Percentiles rank a stretch among this genome's conserved stretches.
These are phyloP conservation scores for Anethum foeniculum DNA, from an alignment of 140 eudicot species.

Conservation along the genomic window DNA sequence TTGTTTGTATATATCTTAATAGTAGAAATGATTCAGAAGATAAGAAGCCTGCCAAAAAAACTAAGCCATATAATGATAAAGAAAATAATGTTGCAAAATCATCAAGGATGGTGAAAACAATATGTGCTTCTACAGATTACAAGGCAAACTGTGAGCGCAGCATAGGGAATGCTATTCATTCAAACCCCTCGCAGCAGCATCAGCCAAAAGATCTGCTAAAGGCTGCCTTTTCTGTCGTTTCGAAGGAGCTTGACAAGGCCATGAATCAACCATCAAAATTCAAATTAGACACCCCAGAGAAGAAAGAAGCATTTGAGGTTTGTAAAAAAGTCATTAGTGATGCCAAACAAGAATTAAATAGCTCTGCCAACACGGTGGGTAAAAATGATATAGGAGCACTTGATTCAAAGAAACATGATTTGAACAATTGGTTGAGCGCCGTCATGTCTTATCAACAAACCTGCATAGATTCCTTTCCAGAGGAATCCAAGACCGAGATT, in stretches of 20 bases:
- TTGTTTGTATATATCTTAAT: background rate
- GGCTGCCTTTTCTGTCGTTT: background rate
- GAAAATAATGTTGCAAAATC: background rate
- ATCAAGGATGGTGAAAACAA: background rate
- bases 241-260: background rate
- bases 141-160: conserved; percentile 9
- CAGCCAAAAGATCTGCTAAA: conserved; percentile 3
- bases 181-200: background rate
- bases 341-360: too few species aligned
- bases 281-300: background rate
- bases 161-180: background rate
- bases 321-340: background rate
- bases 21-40: background rate
- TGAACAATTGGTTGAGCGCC: background rate
- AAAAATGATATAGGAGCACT: background rate
- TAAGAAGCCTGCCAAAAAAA: background rate
- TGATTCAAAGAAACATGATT: background rate
- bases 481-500: background rate
- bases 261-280: background rate
- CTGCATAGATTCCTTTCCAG: background rate
- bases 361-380: background rate
- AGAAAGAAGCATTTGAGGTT: conserved; percentile 9
- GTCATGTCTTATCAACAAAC: conserved; percentile 7
- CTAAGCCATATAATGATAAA: background rate
- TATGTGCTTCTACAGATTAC: conserved; percentile 4